phyloP scores from a whole-genome alignment of 805 yeast species.

The Schizosaccharomyces osmophilus region DNA sequence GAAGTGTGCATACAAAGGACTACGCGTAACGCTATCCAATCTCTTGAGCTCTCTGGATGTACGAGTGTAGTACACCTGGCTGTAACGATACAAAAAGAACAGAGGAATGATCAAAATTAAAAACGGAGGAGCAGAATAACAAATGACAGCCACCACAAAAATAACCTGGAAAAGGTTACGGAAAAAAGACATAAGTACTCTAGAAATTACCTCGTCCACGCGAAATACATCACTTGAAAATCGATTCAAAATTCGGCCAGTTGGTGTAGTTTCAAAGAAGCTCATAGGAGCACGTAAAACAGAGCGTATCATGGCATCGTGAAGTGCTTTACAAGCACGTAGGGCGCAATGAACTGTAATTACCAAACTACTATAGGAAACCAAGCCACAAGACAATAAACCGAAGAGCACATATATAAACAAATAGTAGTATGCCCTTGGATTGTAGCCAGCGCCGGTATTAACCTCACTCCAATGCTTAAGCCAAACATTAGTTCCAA shows the following conservation, averaged over 20 bases:
- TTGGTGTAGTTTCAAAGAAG: slow-evolving; percentile 86
- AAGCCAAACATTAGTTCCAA: slow-evolving; percentile 59
- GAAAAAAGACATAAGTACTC: slow-evolving; percentile 17
- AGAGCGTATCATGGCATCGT: slow-evolving; percentile 43
- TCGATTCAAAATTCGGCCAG: slow-evolving; percentile 75
- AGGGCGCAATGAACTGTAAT: slow-evolving; percentile 67
- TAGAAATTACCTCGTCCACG: slow-evolving; percentile 45
- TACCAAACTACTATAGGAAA: slow-evolving; percentile 40
- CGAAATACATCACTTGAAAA: slow-evolving; percentile 78
- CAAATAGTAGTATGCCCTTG: slow-evolving; percentile 44
- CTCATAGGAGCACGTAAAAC: slow-evolving; percentile 84
- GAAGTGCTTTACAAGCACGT: slow-evolving; percentile 48
- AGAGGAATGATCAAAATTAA: slow-evolving; percentile 49
- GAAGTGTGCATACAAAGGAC: slow-evolving; percentile 61
- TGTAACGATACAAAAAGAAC: slow-evolving; percentile 35
- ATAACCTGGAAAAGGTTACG: slow-evolving; percentile 14
- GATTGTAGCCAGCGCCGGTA: slow-evolving; percentile 41
- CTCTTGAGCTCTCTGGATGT: slow-evolving; percentile 61
- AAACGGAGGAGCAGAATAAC: slow-evolving; percentile 74
- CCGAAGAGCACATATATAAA: slow-evolving; percentile 59
- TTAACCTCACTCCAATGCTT: slow-evolving; percentile 94
- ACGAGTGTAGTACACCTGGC: slow-evolving; percentile 43
- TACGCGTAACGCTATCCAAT: slow-evolving; percentile 37
- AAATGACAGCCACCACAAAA: slow-evolving; percentile 57
- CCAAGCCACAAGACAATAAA: slow-evolving; percentile 31